phyloP scores from a whole-genome alignment of 2,329 filamentous ascomycete genomes.

The Polychaeton citri region DNA sequence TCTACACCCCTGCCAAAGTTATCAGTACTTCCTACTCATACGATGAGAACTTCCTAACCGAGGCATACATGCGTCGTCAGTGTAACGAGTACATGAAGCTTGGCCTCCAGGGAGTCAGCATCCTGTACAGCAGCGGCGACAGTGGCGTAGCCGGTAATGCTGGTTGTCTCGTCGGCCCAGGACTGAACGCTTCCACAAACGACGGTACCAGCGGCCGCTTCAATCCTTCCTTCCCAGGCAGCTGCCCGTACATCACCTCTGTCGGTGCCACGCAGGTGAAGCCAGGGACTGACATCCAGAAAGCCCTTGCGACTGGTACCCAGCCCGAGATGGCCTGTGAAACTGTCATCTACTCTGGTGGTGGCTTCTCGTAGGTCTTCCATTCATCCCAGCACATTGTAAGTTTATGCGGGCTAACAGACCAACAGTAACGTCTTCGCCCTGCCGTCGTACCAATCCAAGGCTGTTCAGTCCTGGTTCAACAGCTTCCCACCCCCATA shows the following conservation, averaged over 20 bases:
- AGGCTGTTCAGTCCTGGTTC: slow-evolving; percentile 29
- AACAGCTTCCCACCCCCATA: slow-evolving; percentile 28
- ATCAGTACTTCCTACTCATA: slow-evolving; percentile 56
- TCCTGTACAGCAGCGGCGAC: slow-evolving; percentile 54
- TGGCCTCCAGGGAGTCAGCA: slow-evolving; percentile 51
- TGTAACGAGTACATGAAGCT: slow-evolving; percentile 53
- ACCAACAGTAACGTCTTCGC: slow-evolving; percentile 31
- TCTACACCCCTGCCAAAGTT: slow-evolving; percentile 34
- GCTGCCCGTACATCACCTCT: slow-evolving; percentile 35
- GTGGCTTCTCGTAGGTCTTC: slow-evolving; percentile 27
- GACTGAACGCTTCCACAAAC: slow-evolving; percentile 19
- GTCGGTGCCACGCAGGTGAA: slow-evolving; percentile 32
- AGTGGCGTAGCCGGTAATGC: slow-evolving; percentile 39
- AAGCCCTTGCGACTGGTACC: slow-evolving; percentile 11
- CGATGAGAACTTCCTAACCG: slow-evolving; percentile 50
- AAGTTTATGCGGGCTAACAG: not conserved
- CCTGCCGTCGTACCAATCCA: slow-evolving; percentile 34
- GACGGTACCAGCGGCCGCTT: slow-evolving; percentile 32
- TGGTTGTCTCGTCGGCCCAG: slow-evolving; percentile 21
- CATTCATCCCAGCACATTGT: no score
- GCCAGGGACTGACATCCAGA: slow-evolving; percentile 25
- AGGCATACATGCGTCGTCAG: slow-evolving; percentile 46
- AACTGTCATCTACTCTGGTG: slow-evolving; percentile 34
- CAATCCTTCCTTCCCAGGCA: slow-evolving; percentile 31
- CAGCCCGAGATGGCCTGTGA: slow-evolving; percentile 23